Evolutionary conservation across 441 rosid genomes (phyloP).

Genomic region (Metrosideros polymorpha): DNA sequence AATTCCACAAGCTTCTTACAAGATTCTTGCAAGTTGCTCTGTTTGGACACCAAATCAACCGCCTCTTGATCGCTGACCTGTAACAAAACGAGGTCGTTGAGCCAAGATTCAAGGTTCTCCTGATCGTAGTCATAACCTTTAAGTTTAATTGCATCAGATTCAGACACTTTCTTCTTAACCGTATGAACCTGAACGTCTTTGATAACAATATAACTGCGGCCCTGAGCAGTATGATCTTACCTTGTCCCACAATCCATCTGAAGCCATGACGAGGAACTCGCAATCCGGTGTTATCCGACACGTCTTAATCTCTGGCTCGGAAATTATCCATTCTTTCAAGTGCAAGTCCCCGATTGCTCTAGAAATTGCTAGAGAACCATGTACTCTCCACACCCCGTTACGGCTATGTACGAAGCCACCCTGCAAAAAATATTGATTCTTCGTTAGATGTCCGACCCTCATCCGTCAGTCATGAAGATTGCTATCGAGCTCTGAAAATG

Average conservation of each 20-base stretch:
- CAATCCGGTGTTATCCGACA: slow-evolving; percentile 25
- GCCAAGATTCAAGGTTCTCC: background rate
- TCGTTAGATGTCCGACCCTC: background rate
- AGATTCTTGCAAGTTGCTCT: slow-evolving; percentile 6
- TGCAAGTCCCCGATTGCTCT: slow-evolving; percentile 43
- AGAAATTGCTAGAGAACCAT: slow-evolving; percentile 39
- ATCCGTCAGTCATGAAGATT: background rate
- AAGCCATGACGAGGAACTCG: slow-evolving; percentile 36
- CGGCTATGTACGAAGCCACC: slow-evolving; percentile 34
- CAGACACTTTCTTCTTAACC: background rate
- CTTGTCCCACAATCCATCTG: slow-evolving; percentile 58
- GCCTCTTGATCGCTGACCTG: slow-evolving; percentile 40
- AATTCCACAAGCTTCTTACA: slow-evolving; percentile 31
- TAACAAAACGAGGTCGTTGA: background rate
- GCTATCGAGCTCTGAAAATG: background rate
- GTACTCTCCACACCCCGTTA: slow-evolving; percentile 39
- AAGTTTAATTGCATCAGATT: background rate
- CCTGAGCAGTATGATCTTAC: background rate
- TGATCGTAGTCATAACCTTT: background rate
- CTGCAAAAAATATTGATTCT: slow-evolving; percentile 4
- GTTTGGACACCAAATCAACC: slow-evolving; percentile 24
- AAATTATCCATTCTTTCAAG: slow-evolving; percentile 39
- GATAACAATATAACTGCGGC: background rate
- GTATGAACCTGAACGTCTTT: background rate
- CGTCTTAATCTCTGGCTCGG: slow-evolving; percentile 33